Base-by-base conservation (phyloP, 768 basidiomycete species). In the Gyrodon lividus region DNA sequence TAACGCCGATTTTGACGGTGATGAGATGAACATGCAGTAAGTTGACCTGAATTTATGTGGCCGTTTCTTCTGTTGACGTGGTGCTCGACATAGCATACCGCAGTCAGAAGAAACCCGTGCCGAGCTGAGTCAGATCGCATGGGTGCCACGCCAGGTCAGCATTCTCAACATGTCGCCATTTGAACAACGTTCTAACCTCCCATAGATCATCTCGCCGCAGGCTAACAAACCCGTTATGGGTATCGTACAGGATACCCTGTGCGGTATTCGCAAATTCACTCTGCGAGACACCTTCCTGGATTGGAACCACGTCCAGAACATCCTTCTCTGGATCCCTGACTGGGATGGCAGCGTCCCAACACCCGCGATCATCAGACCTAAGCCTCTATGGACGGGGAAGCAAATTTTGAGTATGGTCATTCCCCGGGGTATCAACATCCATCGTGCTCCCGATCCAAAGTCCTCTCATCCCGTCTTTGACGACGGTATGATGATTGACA, bases 11-110 rank as follows among this genome's bases (percentile, higher is more conserved):
- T 99, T 98, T 72, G 97, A 98, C 65, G 97, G 97, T 59, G 97
- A 98, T 64, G 97, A 99, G 70, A 99, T 98, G 97, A 98, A 99
- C 74, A 91, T 98, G 89, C 97, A 98, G 93, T 96, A 81, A 43
- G 91, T 86, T n/a, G 17, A 26, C 28, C 17, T 6, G 31, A 16
- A 20, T 42, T 24, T 4, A 24, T 48, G n/a, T 42, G 6, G 37
- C n/a, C 31, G 17, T 14, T 19, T 59, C 40, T 52, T 41, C 42
- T n/a, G 58, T 48, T 50, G 23, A 56, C 50, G 39, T 16, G 52
- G 43, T 8, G 48, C 17, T n/a, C 52, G 28, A 53, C 45, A 31
- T 61, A 97, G 93, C 68, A 86, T 99, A 34, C 97, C 97, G 22
- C 97, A 99, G 67, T 94, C 91, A 51, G 97, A 98, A 71, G 97